Conservation (phyloP, 106 monocot genomes). For the Hemerocallis citrina region DNA sequence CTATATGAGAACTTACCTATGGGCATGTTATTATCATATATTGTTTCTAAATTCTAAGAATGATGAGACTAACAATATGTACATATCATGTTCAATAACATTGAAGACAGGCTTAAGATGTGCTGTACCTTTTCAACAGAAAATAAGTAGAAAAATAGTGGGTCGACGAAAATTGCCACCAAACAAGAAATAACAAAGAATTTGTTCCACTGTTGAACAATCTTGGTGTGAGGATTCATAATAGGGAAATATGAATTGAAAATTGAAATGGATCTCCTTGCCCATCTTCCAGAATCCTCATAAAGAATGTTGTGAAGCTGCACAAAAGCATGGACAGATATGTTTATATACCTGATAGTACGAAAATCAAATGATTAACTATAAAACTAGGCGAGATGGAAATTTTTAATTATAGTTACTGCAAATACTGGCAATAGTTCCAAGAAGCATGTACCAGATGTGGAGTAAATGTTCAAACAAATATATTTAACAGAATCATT, state of each 20-base stretch:
- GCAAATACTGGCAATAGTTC: not conserved
- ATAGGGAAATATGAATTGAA: constrained; percentile 20
- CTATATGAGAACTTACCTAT: too few species aligned
- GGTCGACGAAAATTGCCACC: constrained; percentile 72
- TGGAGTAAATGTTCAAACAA: not conserved
- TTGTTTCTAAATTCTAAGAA: too few species aligned
- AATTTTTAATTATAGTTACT: not conserved
- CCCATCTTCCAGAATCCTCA: constrained; percentile 14
- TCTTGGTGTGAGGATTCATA: constrained; percentile 63
- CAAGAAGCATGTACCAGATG: too few species aligned
- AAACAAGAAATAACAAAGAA: constrained; percentile 84
- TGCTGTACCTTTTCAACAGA: constrained; percentile 51
- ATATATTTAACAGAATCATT: not conserved
- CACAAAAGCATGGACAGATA: not conserved
- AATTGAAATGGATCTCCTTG: not conserved
- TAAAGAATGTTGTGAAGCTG: constrained; percentile 19
- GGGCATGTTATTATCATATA: too few species aligned
- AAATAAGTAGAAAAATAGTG: constrained; percentile 72
- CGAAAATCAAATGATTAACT: not conserved
- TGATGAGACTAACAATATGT: too few species aligned
- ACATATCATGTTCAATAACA: too few species aligned
- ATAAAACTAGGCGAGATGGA: not conserved
- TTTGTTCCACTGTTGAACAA: constrained; percentile 71
- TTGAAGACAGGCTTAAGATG: too few species aligned
- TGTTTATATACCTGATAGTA: not conserved